Conservation (phyloP, 495 filamentous ascomycete genomes). For the Schizothecium vesticola region DNA sequence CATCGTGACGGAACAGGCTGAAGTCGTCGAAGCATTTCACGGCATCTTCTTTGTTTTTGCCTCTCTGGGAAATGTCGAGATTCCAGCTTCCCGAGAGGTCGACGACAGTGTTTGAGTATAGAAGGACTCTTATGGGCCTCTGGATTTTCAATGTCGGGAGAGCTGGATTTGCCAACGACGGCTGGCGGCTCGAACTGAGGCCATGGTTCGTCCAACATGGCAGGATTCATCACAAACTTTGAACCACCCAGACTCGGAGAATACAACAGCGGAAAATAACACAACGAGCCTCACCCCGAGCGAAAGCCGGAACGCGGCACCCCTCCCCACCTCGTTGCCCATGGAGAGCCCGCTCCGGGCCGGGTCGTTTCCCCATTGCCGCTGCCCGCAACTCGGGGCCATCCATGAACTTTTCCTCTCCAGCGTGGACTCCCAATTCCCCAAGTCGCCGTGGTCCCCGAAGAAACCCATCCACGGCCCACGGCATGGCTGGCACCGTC, state of each 20-base stretch:
- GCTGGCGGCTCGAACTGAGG: not conserved
- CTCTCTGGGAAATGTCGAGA: not conserved
- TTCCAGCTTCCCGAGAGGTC: not conserved
- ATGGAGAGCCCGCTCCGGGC: not conserved
- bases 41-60: not conserved
- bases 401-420: not conserved
- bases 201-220: not conserved
- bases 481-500: not conserved
- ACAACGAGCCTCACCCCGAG: not conserved
- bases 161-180: not conserved
- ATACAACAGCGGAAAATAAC: not conserved
- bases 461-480: too few relatives aligned
- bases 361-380: not conserved
- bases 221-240: not conserved
- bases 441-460: not conserved
- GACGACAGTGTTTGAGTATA: not conserved
- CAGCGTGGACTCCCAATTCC: not conserved
- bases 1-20: not conserved
- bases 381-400: not conserved
- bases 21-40: constrained; percentile 1
- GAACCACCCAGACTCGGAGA: not conserved
- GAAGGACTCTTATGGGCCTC: not conserved
- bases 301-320: not conserved
- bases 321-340: not conserved
- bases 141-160: not conserved